Conservation (phyloP, 495 filamentous ascomycete species). For the Usnea hakonensis region DNA sequence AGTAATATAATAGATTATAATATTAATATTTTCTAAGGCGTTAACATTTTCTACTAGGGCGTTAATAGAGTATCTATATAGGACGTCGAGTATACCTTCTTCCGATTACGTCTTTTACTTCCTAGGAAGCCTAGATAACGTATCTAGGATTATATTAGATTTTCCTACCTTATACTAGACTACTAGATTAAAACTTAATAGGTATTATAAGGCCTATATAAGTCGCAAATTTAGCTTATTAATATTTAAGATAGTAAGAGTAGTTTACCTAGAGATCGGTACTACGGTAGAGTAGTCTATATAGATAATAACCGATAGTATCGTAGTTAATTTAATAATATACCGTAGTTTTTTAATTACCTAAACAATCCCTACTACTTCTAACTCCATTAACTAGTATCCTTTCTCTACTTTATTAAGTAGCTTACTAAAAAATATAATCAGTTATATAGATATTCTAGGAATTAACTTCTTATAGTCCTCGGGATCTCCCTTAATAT, state of each 20-base stretch:
- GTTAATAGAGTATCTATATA: background rate
- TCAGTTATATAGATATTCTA: background rate
- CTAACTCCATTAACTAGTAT: background rate
- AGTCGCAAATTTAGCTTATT: background rate
- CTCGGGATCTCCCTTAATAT: background rate
- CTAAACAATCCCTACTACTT: background rate
- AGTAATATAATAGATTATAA: background rate
- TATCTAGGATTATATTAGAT: background rate
- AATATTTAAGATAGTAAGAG: background rate
- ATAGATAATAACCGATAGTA: background rate
- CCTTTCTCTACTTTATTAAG: background rate
- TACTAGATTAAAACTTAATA: background rate
- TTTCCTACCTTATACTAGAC: background rate
- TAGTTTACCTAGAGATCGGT: constrained; percentile 6
- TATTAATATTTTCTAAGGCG: background rate
- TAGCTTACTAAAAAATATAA: background rate
- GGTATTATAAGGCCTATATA: background rate
- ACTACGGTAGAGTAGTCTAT: background rate
- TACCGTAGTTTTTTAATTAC: background rate
- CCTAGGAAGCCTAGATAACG: background rate
- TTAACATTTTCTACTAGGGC: background rate
- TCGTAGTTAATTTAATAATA: background rate
- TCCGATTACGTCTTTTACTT: background rate
- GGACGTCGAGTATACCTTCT: background rate
- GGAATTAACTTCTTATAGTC: background rate